Evolutionary conservation across 139 green algal species (phyloP).

Genomic region (Haematococcus lacustris): DNA sequence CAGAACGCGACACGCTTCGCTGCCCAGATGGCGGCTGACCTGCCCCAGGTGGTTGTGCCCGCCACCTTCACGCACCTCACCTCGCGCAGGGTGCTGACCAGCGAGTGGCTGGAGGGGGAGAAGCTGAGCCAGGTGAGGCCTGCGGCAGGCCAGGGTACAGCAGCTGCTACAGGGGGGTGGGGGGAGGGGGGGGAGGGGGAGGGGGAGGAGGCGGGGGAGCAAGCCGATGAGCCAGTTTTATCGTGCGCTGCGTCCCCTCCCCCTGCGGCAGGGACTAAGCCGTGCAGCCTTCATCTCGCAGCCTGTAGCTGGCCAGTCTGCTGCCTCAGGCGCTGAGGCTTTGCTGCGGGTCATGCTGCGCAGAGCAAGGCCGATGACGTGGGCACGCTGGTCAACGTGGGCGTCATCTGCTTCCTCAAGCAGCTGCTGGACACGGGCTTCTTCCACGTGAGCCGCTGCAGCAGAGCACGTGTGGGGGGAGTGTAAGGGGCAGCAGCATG

Average conservation of each 20-base stretch:
- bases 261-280: too few relatives aligned
- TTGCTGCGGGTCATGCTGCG: not conserved
- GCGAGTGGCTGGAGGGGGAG: conserved; percentile 76
- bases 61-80: conserved; percentile 77
- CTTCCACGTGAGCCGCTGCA: conserved; percentile 50
- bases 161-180: too few relatives aligned
- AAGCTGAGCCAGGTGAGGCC: conserved; percentile 55
- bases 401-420: conserved; percentile 97
- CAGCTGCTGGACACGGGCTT: conserved; percentile 90
- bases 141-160: too few relatives aligned
- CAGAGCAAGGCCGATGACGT: conserved; percentile 83
- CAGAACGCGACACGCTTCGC: conserved; percentile 81
- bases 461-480: too few relatives aligned
- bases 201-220: too few relatives aligned
- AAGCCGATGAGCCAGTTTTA: too few relatives aligned
- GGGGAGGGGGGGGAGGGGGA: too few relatives aligned
- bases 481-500: too few relatives aligned
- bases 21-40: conserved; percentile 75
- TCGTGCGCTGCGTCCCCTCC: too few relatives aligned
- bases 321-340: too few relatives aligned
- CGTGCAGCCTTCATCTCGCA: too few relatives aligned
- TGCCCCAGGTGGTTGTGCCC: conserved; percentile 95
- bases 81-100: conserved; percentile 69
- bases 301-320: too few relatives aligned
- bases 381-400: conserved; percentile 88